Conservation (phyloP, 1,139 yeast genomes). For the Magnusiomyces magnusii region DNA sequence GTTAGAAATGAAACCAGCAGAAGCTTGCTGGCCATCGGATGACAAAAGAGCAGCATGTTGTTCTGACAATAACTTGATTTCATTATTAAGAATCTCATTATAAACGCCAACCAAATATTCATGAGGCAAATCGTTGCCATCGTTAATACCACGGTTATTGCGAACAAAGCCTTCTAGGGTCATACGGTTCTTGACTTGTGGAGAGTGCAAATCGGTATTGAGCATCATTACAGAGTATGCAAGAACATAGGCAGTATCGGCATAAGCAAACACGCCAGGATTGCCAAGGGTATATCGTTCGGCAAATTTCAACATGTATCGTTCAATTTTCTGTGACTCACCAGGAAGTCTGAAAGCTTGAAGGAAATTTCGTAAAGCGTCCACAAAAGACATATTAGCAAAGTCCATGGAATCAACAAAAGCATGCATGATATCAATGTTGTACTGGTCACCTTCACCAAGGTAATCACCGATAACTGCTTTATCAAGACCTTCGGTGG, state of each 20-base stretch:
- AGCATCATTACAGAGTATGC: conserved; percentile 91
- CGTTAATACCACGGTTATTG: conserved; percentile 91
- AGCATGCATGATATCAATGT: conserved; percentile 82
- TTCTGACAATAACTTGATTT: conserved; percentile 85
- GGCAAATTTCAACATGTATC: conserved; percentile 95
- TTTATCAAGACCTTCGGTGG: conserved; percentile 78
- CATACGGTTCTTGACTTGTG: conserved; percentile 82
- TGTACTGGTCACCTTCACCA: conserved; percentile 80
- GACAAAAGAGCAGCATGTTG: conserved; percentile 87
- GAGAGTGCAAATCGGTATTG: conserved; percentile 90
- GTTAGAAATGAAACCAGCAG: conserved; percentile 43
- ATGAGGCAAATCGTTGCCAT: conserved; percentile 74
- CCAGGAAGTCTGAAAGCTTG: conserved; percentile 95
- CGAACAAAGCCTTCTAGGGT: conserved; percentile 74
- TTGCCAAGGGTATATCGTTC: conserved; percentile 85
- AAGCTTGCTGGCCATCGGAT: conserved; percentile 44
- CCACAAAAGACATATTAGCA: conserved; percentile 60
- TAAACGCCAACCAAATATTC: conserved; percentile 63
- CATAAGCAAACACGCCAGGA: conserved; percentile 77
- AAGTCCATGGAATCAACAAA: conserved; percentile 89
- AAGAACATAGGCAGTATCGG: conserved; percentile 88
- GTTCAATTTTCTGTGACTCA: conserved; percentile 95
- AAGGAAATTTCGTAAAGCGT: conserved; percentile 73
- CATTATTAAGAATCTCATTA: conserved; percentile 70
- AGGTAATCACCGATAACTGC: conserved; percentile 82